Percentiles rank a stretch among this genome's conserved stretches.
Conservation (phyloP, 2,329 filamentous ascomycete species). For the Davidsoniella neocaledoniae region DNA sequence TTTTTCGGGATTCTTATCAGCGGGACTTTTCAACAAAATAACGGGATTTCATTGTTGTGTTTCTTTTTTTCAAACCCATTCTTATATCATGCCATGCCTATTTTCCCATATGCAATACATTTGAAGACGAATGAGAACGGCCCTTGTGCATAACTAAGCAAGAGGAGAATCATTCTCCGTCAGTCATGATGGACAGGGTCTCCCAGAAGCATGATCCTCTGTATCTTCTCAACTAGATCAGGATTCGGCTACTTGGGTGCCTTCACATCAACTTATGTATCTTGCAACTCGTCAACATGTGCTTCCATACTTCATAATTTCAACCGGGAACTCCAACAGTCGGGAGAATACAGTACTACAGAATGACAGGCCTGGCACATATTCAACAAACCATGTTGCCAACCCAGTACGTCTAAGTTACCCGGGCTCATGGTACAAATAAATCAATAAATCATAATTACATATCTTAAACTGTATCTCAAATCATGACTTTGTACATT, state of each 20-base stretch:
- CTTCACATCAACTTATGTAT: too few relatives aligned
- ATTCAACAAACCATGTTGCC: slow-evolving; percentile 1
- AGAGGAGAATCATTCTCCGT: too few relatives aligned
- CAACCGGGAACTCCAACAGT: slow-evolving; percentile 9
- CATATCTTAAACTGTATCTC: neutral
- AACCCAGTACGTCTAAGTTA: neutral
- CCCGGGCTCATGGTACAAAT: neutral
- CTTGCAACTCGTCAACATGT: slow-evolving; percentile 1
- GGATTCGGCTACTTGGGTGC: too few relatives aligned
- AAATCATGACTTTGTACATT: too few relatives aligned
- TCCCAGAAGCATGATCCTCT: too few relatives aligned
- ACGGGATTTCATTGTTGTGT: slow-evolving; percentile 9
- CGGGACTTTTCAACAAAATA: slow-evolving; percentile 14
- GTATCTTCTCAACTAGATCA: too few relatives aligned
- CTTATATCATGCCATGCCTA: neutral
- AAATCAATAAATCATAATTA: neutral
- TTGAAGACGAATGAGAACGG: too few relatives aligned
- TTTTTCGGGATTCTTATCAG: slow-evolving; percentile 13
- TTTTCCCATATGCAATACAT: too few relatives aligned
- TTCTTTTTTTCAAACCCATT: neutral
- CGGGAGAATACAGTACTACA: slow-evolving; percentile 5
- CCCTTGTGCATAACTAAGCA: too few relatives aligned
- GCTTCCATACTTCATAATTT: slow-evolving; percentile 2
- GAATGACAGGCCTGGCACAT: slow-evolving; percentile 1
- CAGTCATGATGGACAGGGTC: too few relatives aligned